A percentile compares a stretch with the other conserved stretches of the same genome.
phyloP scores from a whole-genome alignment of 257 asterid species.

The Solanum pimpinellifolium region DNA sequence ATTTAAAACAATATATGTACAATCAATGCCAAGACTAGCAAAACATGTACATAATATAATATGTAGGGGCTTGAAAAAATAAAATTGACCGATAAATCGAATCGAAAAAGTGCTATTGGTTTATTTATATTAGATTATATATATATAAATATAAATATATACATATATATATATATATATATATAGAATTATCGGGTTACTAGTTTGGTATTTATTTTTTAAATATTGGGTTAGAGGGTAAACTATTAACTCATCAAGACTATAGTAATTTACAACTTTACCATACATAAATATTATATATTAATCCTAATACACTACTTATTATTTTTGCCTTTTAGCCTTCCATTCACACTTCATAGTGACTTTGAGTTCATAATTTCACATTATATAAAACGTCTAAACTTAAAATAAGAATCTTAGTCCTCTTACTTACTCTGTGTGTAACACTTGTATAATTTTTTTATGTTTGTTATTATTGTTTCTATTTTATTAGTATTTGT shows the following conservation, averaged over 20 bases:
- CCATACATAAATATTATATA: neutral
- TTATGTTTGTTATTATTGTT: neutral
- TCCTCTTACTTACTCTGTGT: neutral
- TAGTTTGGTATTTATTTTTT: neutral
- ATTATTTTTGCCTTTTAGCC: too few relatives aligned
- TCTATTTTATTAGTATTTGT: too few relatives aligned
- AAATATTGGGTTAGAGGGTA: neutral
- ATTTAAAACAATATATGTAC: too few relatives aligned
- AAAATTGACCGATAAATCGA: too few relatives aligned
- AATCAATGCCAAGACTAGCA: neutral
- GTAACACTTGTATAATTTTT: neutral
- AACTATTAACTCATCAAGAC: neutral
- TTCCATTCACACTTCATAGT: neutral
- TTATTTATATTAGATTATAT: neutral
- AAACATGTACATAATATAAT: neutral
- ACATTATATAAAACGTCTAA: neutral
- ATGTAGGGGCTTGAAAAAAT: neutral
- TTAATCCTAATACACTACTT: neutral
- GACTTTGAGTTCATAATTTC: neutral
- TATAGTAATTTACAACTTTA: neutral
- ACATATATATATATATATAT: too few relatives aligned
- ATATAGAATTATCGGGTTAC: too few relatives aligned
- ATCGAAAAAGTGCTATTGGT: neutral
- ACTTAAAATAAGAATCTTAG: neutral
- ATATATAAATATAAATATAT: too few relatives aligned